Percentiles rank a stretch among this genome's conserved stretches.
phyloP scores from a whole-genome alignment of 305 asterid species.

The Fraxinus sp. region DNA sequence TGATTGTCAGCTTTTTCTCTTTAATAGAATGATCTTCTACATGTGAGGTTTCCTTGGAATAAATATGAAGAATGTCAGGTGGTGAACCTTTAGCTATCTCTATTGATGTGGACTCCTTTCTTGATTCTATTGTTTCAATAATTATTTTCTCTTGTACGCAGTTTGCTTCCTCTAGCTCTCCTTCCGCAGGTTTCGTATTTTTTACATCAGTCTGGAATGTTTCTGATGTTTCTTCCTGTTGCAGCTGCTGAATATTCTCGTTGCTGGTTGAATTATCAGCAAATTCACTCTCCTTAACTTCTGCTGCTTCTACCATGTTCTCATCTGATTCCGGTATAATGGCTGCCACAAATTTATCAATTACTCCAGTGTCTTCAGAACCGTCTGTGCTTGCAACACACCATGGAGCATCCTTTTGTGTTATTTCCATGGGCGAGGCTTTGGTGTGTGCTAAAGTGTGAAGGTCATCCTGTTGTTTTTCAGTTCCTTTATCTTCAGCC shows the following conservation, averaged over 20 bases:
- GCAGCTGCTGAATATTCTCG: constrained; percentile 24
- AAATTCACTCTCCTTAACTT: constrained; percentile 18
- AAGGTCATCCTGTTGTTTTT: constrained; percentile 29
- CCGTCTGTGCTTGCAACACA: constrained; percentile 21
- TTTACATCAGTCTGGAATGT: constrained; percentile 21
- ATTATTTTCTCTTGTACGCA: constrained; percentile 22
- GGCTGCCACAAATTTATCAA: constrained; percentile 27
- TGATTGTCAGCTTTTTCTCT: constrained; percentile 28
- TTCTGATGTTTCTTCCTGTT: constrained; percentile 22
- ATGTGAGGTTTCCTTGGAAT: neutral
- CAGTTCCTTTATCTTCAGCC: constrained; percentile 25
- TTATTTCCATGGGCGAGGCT: constrained; percentile 14
- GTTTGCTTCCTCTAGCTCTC: constrained; percentile 24
- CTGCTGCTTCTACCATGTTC: constrained; percentile 22
- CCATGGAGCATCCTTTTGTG: constrained; percentile 20
- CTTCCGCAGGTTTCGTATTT: constrained; percentile 14
- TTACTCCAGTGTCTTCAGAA: constrained; percentile 24
- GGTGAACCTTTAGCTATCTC: constrained; percentile 9
- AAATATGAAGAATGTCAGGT: constrained; percentile 28
- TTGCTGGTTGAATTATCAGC: constrained; percentile 18
- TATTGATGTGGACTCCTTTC: constrained; percentile 26
- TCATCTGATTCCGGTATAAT: constrained; percentile 25
- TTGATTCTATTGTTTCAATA: constrained; percentile 23
- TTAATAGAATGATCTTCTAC: constrained; percentile 18
- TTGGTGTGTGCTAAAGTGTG: constrained; percentile 23